Percentiles rank a stretch among this genome's conserved stretches.
phyloP scores from a whole-genome alignment of 2,329 filamentous ascomycete species.

The Dactylellina sp. region DNA sequence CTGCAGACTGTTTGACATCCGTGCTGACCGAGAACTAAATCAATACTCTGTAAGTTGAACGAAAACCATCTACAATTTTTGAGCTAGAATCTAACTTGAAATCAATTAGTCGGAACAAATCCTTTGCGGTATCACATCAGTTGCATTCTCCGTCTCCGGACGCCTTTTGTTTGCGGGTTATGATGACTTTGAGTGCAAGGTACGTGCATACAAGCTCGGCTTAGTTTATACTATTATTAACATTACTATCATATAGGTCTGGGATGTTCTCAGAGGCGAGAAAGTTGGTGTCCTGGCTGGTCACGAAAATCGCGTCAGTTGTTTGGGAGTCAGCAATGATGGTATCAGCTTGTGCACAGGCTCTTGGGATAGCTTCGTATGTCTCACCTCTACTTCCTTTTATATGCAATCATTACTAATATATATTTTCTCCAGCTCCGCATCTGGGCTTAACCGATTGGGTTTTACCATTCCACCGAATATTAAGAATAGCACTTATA shows the following conservation, averaged over 20 bases:
- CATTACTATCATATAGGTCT: slow-evolving; percentile 76
- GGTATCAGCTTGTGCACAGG: slow-evolving; percentile 99
- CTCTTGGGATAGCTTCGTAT: slow-evolving; percentile 98
- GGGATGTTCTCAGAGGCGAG: slow-evolving; percentile 96
- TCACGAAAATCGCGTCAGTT: slow-evolving; percentile 99
- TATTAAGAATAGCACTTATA: slow-evolving; percentile 17
- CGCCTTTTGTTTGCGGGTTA: slow-evolving; percentile 96
- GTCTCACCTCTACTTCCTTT: slow-evolving; percentile 62
- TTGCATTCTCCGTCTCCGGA: slow-evolving; percentile 96
- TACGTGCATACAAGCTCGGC: slow-evolving; percentile 66
- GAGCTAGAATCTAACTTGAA: slow-evolving; percentile 20
- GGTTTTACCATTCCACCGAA: slow-evolving; percentile 2
- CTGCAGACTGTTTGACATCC: slow-evolving; percentile 96
- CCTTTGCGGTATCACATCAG: slow-evolving; percentile 96
- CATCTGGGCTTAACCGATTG: slow-evolving; percentile 76
- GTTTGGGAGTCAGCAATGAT: slow-evolving; percentile 97
- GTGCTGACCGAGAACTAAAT: slow-evolving; percentile 84
- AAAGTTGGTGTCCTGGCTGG: slow-evolving; percentile 96
- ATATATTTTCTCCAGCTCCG: slow-evolving; percentile 73
- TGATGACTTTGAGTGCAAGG: slow-evolving; percentile 99
- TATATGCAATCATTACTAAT: slow-evolving; percentile 61
- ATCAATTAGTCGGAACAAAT: slow-evolving; percentile 86
- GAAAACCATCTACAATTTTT: background rate
- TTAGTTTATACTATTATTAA: slow-evolving; percentile 13
- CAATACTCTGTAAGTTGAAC: slow-evolving; percentile 71